Percentiles rank a stretch among this genome's conserved stretches.
Evolutionary conservation across 129 eudicot genomes (phyloP).

Genomic region (Saussurea involucrata): DNA sequence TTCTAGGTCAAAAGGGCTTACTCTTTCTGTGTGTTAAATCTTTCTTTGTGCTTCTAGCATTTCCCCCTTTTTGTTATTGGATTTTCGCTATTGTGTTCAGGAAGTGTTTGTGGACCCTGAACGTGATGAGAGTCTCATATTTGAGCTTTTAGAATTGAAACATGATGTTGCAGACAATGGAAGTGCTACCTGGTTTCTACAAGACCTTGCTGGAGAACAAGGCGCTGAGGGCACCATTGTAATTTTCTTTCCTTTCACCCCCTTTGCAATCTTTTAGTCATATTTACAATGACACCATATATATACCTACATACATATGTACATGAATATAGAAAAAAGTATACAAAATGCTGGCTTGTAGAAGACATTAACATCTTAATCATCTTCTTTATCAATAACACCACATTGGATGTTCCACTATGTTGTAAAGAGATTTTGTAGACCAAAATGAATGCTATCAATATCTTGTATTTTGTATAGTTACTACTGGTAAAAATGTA

Average conservation of each 20-base stretch:
- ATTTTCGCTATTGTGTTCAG: slow-evolving; percentile 33
- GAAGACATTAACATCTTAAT: not conserved
- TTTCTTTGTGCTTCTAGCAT: not conserved
- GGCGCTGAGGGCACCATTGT: slow-evolving; percentile 74
- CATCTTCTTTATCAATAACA: not conserved
- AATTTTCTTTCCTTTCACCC: slow-evolving; percentile 1
- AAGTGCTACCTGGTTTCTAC: slow-evolving; percentile 94
- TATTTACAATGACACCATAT: not conserved
- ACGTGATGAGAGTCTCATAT: slow-evolving; percentile 80
- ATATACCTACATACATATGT: not conserved
- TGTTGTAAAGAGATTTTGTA: not conserved
- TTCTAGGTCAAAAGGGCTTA: not conserved
- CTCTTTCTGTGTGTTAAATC: not conserved
- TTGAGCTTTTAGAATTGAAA: slow-evolving; percentile 81
- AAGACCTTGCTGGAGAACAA: slow-evolving; percentile 90
- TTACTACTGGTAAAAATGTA: not conserved
- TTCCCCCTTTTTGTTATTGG: not conserved
- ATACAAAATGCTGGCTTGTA: not conserved
- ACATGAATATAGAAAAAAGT: not conserved
- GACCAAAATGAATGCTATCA: not conserved
- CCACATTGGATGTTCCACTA: not conserved
- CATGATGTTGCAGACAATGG: slow-evolving; percentile 65
- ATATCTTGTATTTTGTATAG: not conserved
- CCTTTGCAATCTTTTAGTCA: not conserved
- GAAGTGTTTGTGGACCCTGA: slow-evolving; percentile 85